Evolutionary conservation across 1,139 yeast species (phyloP), one percentile per base, ranked within the genome.

Genomic region (Nakaseomyces uthaithaninus): DNA sequence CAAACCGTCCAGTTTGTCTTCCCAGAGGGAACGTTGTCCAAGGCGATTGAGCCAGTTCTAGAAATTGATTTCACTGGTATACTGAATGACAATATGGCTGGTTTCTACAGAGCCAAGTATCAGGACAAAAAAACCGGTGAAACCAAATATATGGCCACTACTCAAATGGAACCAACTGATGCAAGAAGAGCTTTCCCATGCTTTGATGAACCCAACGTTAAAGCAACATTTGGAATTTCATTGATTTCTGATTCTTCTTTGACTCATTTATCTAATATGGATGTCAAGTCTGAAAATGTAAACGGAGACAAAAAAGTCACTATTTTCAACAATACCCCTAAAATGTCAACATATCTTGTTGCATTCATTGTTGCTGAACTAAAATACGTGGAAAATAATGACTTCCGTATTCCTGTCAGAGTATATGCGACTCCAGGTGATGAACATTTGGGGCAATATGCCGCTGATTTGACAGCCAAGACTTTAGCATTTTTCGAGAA

Each of bases 151-250:
- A 72, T 81, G 68, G 80, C 85, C 36, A 77, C 89, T 27, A 83
- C 94, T 34, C 94, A 83, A 64, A 80, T 83, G 72, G 94, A 83
- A 63, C 83, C 94, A 25, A 80, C 89, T 22, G 89, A 82, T 59
- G 86, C 89, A 40, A 77, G 94, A 61, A 72, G 86, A 54, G 89
- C 93, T 1, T 80, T 83, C 65, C 94, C 94, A 14, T 81, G 85
- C 56, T 75, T 80, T 49, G 93, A 82, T 59, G 93, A 83, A 59
- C 94, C 94, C 20, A 72, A 75, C 42, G 68, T 79, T 46, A 83
- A 83, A 63, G 84, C 93, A 7, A 73, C 84, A 18, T 83, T 77
- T 54, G 75, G 74, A 43, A 73, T 84, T 44, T 68, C 77, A 22
- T 65, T 84, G 48, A 67, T 76, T 20, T 71, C 80, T 33, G 72